These are phyloP conservation scores for Allium cepa DNA, from an alignment of 106 monocot species.

Conservation along the genomic window DNA sequence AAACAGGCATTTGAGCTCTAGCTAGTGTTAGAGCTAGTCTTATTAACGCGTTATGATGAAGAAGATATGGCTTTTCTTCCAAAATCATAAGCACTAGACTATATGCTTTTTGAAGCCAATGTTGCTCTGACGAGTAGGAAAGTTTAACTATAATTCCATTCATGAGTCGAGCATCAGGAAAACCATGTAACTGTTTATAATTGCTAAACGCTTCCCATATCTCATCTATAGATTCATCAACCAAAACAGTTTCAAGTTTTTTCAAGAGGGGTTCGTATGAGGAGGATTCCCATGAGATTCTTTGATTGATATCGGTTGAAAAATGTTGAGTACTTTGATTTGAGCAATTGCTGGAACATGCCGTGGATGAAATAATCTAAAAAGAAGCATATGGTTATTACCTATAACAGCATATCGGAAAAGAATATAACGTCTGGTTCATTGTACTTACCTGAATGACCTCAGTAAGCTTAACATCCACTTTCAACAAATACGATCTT, in stretches of 20 bases:
- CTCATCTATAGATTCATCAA: constrained; percentile 33
- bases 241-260: constrained; percentile 36
- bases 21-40: constrained; percentile 51
- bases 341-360: neutral
- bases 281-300: constrained; percentile 27
- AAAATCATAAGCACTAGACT: constrained; percentile 29
- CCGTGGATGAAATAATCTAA: neutral
- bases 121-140: constrained; percentile 33
- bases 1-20: constrained; percentile 56
- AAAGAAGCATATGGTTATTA: no score
- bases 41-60: constrained; percentile 37
- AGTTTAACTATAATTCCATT: constrained; percentile 34
- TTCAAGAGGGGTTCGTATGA: constrained; percentile 21
- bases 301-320: neutral
- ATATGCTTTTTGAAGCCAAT: constrained; percentile 57
- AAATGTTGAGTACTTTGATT: neutral
- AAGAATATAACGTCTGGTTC: no score
- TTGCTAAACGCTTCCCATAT: constrained; percentile 57
- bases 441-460: no score
- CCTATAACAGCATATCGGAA: no score
- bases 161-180: constrained; percentile 39
- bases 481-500: no score
- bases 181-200: constrained; percentile 38
- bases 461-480: no score
- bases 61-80: constrained; percentile 30